phyloP scores from a whole-genome alignment of 2,329 filamentous ascomycete species.

The Clonostachys sp. region DNA sequence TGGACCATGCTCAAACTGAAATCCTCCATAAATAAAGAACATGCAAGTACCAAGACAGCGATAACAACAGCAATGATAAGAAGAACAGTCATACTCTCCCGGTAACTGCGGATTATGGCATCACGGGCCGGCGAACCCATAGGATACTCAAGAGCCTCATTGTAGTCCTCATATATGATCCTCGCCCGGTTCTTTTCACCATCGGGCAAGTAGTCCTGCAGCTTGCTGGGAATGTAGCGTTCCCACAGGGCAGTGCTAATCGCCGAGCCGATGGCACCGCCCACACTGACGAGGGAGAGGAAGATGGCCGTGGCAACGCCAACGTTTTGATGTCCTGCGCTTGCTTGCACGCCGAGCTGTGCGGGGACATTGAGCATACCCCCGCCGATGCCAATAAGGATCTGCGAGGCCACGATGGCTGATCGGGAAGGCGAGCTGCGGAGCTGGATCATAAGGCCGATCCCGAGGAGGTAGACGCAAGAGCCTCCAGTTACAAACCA shows the following conservation, averaged over 20 bases:
- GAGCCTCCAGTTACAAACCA: conserved; percentile 22
- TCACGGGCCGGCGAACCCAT: conserved; percentile 11
- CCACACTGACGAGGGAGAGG: conserved; percentile 48
- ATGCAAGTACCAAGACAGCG: conserved; percentile 6
- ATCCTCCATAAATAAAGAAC: conserved; percentile 5
- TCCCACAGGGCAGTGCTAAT: conserved; percentile 27
- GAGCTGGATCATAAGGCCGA: conserved; percentile 47
- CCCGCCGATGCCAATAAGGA: conserved; percentile 20
- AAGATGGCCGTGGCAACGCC: conserved; percentile 52
- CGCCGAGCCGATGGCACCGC: conserved; percentile 45
- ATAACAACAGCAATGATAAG: conserved; percentile 25
- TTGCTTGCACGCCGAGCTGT: conserved; percentile 23
- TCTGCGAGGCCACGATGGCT: conserved; percentile 22
- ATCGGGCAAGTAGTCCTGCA: conserved; percentile 10
- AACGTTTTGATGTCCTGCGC: conserved; percentile 30
- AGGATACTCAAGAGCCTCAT: conserved; percentile 8
- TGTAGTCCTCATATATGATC: conserved; percentile 12
- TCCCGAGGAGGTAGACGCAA: conserved; percentile 33
- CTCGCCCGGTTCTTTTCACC: conserved; percentile 5
- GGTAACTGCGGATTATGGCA: conserved; percentile 14
- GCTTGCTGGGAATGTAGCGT: conserved; percentile 10
- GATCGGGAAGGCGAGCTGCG: conserved; percentile 38
- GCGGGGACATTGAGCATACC: conserved; percentile 22
- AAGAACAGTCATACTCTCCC: conserved; percentile 12
- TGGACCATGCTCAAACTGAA: conserved; percentile 7